Evolutionary conservation across 2,329 filamentous ascomycete species (phyloP).

Genomic region (Cladosporium cucumerinum): DNA sequence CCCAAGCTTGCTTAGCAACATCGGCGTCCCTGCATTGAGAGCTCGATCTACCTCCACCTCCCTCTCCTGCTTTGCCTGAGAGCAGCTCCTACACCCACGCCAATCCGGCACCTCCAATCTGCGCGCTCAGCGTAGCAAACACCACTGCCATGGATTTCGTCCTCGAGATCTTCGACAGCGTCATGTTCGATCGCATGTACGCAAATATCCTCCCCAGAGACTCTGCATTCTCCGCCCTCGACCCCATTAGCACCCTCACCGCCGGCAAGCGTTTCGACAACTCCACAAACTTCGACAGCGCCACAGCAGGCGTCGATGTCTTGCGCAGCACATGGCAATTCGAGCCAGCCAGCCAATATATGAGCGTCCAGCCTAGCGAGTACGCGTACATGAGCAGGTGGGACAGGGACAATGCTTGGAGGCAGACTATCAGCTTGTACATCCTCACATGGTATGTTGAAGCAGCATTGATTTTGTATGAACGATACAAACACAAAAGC

Average conservation of each 20-base stretch:
- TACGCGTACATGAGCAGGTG: slow-evolving; percentile 77
- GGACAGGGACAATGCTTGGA: slow-evolving; percentile 71
- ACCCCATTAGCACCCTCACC: slow-evolving; percentile 46
- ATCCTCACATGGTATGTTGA: slow-evolving; percentile 73
- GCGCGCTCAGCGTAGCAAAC: background rate
- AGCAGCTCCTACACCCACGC: background rate
- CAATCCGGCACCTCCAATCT: background rate
- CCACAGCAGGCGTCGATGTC: slow-evolving; percentile 15
- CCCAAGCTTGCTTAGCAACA: background rate
- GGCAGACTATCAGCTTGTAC: slow-evolving; percentile 74
- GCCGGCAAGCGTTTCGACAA: slow-evolving; percentile 49
- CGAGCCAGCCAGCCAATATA: slow-evolving; percentile 67
- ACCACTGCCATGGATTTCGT: slow-evolving; percentile 76
- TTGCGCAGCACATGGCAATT: slow-evolving; percentile 51
- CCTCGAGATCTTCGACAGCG: slow-evolving; percentile 80
- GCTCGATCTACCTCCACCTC: background rate
- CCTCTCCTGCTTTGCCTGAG: background rate
- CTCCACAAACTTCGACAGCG: slow-evolving; percentile 40
- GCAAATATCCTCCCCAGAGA: slow-evolving; percentile 62
- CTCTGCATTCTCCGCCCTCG: slow-evolving; percentile 52
- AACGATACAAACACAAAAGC: background rate
- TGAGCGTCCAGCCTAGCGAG: slow-evolving; percentile 66
- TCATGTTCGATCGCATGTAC: slow-evolving; percentile 76
- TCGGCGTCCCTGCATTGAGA: background rate
- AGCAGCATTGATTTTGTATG: background rate